Evolutionary conservation across 768 basidiomycete genomes (phyloP), one percentile per base, ranked within the genome.

Genomic region (Mycena galopus): DNA sequence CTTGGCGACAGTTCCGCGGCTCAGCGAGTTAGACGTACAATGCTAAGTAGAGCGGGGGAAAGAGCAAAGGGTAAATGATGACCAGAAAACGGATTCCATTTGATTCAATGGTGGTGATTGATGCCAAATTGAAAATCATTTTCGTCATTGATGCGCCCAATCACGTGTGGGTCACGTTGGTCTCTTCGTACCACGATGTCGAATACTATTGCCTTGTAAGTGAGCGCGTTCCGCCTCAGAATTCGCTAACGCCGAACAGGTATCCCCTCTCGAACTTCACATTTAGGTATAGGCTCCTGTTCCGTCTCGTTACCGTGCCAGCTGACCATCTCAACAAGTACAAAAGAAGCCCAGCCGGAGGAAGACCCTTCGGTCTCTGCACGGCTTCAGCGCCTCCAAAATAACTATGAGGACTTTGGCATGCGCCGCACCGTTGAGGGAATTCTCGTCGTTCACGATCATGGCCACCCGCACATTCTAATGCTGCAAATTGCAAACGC

Each of bases 401-500:
- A 95, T 80, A 97, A 99, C 82, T 99, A 97, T 88, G 95, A 96
- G 80, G 95, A 97, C 81, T 96, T 93, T 81, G 98, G 98, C 11
- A 97, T 98, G 95, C 90, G 98, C 21, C 87, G 96, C 23, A 98
- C 97, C 0, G 97, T 98, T 10, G 97, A 98, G 78, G 96, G 91
- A 56, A 91, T 94, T 60, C 87, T 95, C 7, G 93, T 97, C 67
- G 96, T 96, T 7, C 95, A 98, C 82, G 96, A 98, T 80, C 97
- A 98, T 76, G 97, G 97, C 0, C 96, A 97, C 78, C 97, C 97
- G 1, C 97, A 99, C 78, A 96, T 99, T 72, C 90, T 99, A 75
- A 96, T 99, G 93, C 89, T 98, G 7, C 98, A 99, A 79, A 98
- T 99, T 79, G 98, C 97, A 25, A 98, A 98, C 81, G 96, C 96